Conservation (phyloP, 2,329 filamentous ascomycete species). For the Paracorniculantispora psalliotae region DNA sequence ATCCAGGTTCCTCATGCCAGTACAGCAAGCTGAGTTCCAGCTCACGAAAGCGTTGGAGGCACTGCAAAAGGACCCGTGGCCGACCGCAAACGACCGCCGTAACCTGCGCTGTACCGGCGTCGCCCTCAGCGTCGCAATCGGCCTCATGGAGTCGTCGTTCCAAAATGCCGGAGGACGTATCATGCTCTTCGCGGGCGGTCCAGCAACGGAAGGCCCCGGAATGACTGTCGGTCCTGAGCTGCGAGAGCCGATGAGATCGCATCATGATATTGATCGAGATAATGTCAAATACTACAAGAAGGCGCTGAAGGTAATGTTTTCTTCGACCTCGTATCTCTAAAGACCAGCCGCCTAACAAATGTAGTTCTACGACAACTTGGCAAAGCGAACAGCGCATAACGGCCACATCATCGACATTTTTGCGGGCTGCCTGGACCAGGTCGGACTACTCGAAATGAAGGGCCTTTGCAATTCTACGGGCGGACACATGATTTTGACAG, state of each 20-base stretch:
- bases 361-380: slow-evolving; percentile 89
- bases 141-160: slow-evolving; percentile 89
- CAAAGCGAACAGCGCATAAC: slow-evolving; percentile 92
- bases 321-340: neutral
- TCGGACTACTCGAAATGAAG: slow-evolving; percentile 97
- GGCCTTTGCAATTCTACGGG: slow-evolving; percentile 92
- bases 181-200: slow-evolving; percentile 94
- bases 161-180: slow-evolving; percentile 92
- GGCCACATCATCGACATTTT: slow-evolving; percentile 98
- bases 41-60: slow-evolving; percentile 94
- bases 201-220: slow-evolving; percentile 91
- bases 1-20: slow-evolving; percentile 85
- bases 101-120: slow-evolving; percentile 90
- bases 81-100: slow-evolving; percentile 87
- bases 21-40: slow-evolving; percentile 94
- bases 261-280: slow-evolving; percentile 97
- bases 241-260: slow-evolving; percentile 92
- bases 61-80: slow-evolving; percentile 95
- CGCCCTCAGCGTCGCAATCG: slow-evolving; percentile 90
- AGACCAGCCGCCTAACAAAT: too few relatives aligned
- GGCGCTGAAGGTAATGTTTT: slow-evolving; percentile 70
- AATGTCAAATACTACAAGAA: slow-evolving; percentile 99
- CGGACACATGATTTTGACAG: slow-evolving; percentile 95
- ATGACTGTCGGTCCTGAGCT: slow-evolving; percentile 96
- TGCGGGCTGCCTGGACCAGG: slow-evolving; percentile 93